Conservation (phyloP, 2,329 filamentous ascomycete species). For the Zelopaecilomyces penicillatus region DNA sequence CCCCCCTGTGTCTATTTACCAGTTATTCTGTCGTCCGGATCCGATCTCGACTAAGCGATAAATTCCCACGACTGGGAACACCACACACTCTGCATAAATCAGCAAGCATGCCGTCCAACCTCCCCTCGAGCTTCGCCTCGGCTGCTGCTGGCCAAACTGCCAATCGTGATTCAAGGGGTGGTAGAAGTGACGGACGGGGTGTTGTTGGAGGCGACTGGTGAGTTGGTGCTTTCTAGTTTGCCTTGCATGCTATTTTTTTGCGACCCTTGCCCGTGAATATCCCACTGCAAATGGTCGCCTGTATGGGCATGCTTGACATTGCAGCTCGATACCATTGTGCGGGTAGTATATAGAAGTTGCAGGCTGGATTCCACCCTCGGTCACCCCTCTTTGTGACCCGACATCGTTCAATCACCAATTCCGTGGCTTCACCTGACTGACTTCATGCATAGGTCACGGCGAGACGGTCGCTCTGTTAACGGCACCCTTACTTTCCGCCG, state of each 20-base stretch:
- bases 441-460: constrained; percentile 41
- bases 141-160: constrained; percentile 68
- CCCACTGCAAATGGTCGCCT: no score
- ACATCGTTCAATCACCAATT: no score
- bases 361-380: no score
- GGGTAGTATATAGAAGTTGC: no score
- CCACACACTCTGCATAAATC: constrained; percentile 9
- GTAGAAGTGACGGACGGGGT: constrained; percentile 49
- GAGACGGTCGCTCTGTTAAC: constrained; percentile 49
- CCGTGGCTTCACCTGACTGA: no score
- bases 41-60: constrained; percentile 7
- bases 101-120: constrained; percentile 57
- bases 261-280: no score
- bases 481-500: constrained; percentile 58
- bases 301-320: no score
- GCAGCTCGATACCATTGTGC: no score
- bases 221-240: constrained; percentile 25
- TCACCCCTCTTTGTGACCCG: no score
- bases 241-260: constrained; percentile 1
- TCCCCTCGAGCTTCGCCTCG: constrained; percentile 77
- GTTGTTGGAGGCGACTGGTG: constrained; percentile 64
- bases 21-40: constrained; percentile 3
- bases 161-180: constrained; percentile 51
- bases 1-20: constrained; percentile 5
- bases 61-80: constrained; percentile 4